These are phyloP conservation scores for Arctostaphylos glauca DNA, from an alignment of 148 eudicot species.

Conservation along the genomic window DNA sequence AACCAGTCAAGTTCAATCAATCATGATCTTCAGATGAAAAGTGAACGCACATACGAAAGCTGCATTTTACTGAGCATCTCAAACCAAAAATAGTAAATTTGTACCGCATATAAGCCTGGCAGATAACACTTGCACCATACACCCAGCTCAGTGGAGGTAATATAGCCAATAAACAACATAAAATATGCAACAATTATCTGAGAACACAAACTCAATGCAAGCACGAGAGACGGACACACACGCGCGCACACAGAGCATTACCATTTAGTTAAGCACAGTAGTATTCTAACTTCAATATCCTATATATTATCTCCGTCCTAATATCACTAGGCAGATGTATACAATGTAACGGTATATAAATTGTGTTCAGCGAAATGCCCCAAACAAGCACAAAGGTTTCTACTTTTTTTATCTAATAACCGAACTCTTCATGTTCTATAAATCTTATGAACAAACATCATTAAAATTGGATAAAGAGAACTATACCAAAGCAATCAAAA, in stretches of 20 bases:
- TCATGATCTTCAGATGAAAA: not conserved
- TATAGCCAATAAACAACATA: not conserved
- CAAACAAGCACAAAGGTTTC: not conserved
- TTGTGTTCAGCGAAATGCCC: not conserved
- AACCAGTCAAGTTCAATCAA: conserved; percentile 2
- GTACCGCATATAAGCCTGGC: not conserved
- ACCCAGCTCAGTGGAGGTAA: not conserved
- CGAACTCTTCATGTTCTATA: not conserved
- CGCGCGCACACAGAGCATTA: not conserved
- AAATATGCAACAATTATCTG: not conserved
- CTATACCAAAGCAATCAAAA: too few relatives aligned
- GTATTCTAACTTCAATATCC: not conserved
- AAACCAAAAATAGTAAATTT: not conserved
- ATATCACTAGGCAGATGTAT: not conserved
- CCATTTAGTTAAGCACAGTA: not conserved
- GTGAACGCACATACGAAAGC: not conserved
- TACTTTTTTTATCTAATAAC: not conserved
- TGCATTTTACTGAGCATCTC: not conserved
- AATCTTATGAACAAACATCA: not conserved
- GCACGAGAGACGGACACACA: too few relatives aligned
- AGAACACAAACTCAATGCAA: not conserved
- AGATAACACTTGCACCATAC: not conserved
- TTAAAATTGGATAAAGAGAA: not conserved
- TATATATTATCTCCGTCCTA: not conserved
- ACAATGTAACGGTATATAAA: not conserved